Conservation (phyloP, 148 eudicot genomes). For the Mesembryanthemum crystallinum region DNA sequence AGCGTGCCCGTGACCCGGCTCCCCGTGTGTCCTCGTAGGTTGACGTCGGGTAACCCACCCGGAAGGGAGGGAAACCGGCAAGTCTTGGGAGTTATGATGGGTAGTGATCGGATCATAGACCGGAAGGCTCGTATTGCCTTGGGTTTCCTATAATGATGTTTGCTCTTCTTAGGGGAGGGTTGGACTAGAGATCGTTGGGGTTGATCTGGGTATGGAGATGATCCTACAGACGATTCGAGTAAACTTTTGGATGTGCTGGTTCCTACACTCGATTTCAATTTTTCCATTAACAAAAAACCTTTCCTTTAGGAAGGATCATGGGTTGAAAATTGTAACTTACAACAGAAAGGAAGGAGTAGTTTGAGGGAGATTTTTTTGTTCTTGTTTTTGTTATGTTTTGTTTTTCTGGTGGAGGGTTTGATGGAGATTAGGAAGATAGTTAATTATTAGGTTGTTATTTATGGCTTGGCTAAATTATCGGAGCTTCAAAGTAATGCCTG, state of each 20-base stretch:
- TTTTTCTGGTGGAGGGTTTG: too few species aligned
- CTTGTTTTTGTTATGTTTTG: too few species aligned
- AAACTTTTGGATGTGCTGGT: background rate
- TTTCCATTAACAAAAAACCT: slow-evolving; percentile 3
- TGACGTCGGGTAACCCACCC: background rate
- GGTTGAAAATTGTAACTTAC: background rate
- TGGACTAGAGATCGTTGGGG: slow-evolving; percentile 11
- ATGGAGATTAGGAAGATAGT: background rate
- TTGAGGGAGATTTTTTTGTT: background rate
- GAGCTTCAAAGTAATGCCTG: background rate
- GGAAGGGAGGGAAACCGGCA: slow-evolving; percentile 10
- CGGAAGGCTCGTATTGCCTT: slow-evolving; percentile 24
- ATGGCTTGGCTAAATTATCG: background rate
- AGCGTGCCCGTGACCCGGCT: slow-evolving; percentile 32
- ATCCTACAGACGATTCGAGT: background rate
- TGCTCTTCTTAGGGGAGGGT: slow-evolving; percentile 24
- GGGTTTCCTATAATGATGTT: slow-evolving; percentile 9
- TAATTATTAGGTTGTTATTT: background rate
- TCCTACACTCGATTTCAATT: background rate
- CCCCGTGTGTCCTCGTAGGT: background rate
- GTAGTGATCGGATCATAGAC: slow-evolving; percentile 32
- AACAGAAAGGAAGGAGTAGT: background rate
- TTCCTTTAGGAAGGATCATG: background rate
- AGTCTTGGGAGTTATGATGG: slow-evolving; percentile 25
- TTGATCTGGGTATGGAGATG: background rate